Base-by-base conservation (phyloP, 2,329 filamentous ascomycete genomes). In the Xylariales sp. region DNA sequence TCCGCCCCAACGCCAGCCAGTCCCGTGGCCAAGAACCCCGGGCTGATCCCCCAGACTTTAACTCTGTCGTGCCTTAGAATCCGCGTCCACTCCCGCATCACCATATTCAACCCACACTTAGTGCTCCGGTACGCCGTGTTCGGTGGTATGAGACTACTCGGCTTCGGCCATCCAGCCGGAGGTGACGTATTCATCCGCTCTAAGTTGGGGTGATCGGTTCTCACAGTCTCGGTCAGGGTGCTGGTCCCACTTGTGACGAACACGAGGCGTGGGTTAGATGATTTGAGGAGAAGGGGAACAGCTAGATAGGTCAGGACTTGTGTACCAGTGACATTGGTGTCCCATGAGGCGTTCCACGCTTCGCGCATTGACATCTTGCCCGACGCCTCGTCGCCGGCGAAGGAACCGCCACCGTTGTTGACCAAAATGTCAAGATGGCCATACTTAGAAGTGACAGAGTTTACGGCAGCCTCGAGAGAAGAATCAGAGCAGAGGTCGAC, bases 41-140 rank as follows among this genome's bases (percentile, higher is more conserved):
- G 53, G 18, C 51, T 51, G 29, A 55, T 46, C 11, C 44, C 43
- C 19, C 66, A 75, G 0, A 74, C 66, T 47, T 74, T 76, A 20
- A 74, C 65, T 0, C 63, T 62, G 45, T 71, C 66, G 34, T 53
- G 51, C 5, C 40, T 57, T 18, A 74, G 53, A 0, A 59, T 43
- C 6, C 63, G 54, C 9, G 53, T 44, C 65, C 68, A 73, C 43
- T 71, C 64, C 5, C 62, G 55, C 68, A 72, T 69, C 46, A 73
- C 44, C 70, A 73, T 73, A 46, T 73, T 73, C 42, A 74, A 49
- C 0, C 64, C 71, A 0, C 61, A 62, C 53, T 74, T 73, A 16
- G 54, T 51, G 19, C 54, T 56, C 3, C 69, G 62, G 45, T 74
- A 73, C 2, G 53, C 42, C 5, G 51, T 34, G 10, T 43, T 18